Conservation (phyloP, 2,329 filamentous ascomycete genomes). For the Penicillium sp. region DNA sequence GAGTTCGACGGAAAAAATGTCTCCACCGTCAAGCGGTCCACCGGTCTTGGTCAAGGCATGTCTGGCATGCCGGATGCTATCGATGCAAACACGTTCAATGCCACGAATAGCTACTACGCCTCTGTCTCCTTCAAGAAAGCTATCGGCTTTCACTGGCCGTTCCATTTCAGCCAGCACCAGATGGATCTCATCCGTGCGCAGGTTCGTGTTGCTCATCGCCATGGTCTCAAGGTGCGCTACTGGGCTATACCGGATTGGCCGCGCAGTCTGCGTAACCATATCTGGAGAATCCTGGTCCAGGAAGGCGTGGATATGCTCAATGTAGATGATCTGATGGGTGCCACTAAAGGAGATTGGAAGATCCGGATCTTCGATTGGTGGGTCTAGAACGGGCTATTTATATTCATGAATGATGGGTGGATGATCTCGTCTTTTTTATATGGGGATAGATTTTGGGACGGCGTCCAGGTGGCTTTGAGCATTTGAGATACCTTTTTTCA, state of each 20-base stretch:
- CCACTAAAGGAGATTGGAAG: constrained; percentile 48
- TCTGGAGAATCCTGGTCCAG: constrained; percentile 52
- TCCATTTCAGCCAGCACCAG: constrained; percentile 46
- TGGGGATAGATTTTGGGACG: not conserved
- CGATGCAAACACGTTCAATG: constrained; percentile 43
- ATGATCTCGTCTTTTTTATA: not conserved
- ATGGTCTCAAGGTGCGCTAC: constrained; percentile 54
- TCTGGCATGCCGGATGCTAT: constrained; percentile 38
- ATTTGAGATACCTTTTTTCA: constrained; percentile 12
- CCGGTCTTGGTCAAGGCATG: constrained; percentile 44
- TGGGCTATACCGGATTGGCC: constrained; percentile 57
- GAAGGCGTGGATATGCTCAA: constrained; percentile 56
- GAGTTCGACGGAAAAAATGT: not conserved
- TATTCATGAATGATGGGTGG: constrained; percentile 5
- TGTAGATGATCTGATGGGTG: constrained; percentile 53
- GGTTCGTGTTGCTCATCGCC: constrained; percentile 48
- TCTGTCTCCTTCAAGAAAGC: constrained; percentile 49
- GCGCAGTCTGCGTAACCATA: constrained; percentile 48
- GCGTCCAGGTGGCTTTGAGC: not conserved
- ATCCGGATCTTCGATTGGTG: constrained; percentile 34
- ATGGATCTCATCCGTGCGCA: constrained; percentile 48
- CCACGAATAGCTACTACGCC: constrained; percentile 56
- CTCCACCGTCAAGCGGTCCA: constrained; percentile 1
- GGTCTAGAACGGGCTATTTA: constrained; percentile 13
- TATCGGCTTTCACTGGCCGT: constrained; percentile 50